Conservation (phyloP, 2,329 filamentous ascomycete genomes). For the Fusarium penzigii region DNA sequence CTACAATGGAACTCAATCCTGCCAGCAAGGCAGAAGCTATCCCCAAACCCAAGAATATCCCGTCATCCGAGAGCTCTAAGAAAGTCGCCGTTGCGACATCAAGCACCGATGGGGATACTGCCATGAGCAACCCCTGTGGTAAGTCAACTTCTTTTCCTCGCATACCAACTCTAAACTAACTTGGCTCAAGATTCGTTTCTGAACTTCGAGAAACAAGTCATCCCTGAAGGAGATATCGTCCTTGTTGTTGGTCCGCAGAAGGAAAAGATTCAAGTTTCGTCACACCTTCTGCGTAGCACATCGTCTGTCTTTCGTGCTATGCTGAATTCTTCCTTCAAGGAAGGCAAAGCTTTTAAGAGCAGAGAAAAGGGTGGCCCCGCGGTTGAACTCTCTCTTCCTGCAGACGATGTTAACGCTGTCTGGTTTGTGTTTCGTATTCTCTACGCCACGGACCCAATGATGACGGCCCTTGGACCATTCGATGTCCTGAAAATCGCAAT, state of each 20-base stretch:
- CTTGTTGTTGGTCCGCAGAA: neutral
- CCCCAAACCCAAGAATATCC: no score
- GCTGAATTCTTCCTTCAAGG: constrained; percentile 2
- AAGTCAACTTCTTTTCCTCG: no score
- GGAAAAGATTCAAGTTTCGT: neutral
- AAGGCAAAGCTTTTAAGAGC: constrained; percentile 1
- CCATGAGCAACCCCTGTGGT: no score
- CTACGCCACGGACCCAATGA: no score
- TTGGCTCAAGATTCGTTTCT: neutral
- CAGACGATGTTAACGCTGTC: constrained; percentile 7
- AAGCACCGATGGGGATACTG: no score
- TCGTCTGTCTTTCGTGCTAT: neutral
- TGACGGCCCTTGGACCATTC: no score
- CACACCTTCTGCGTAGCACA: neutral
- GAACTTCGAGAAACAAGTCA: neutral
- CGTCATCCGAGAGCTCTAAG: no score
- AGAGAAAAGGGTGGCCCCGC: neutral
- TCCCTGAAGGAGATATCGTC: neutral
- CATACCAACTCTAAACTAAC: neutral
- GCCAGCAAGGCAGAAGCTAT: no score
- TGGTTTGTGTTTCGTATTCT: neutral
- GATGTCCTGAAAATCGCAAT: no score
- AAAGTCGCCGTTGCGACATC: no score
- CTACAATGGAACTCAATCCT: no score
- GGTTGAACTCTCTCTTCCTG: constrained; percentile 5